These are phyloP conservation scores for Cyclostephanos invisitatus DNA, from an alignment of 108 stramenopile species.

Conservation along the genomic window DNA sequence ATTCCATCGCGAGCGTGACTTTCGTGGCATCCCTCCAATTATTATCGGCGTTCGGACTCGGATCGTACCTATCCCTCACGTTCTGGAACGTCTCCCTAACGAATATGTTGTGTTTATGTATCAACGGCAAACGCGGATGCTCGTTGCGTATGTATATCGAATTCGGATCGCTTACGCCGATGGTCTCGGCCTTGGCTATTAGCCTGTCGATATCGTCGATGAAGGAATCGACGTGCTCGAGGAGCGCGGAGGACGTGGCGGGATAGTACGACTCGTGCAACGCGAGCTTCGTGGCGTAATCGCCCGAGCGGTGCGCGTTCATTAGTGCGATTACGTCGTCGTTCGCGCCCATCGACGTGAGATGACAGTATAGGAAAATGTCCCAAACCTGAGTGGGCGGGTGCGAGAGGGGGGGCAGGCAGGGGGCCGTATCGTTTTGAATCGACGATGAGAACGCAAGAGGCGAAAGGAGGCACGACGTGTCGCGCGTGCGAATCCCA, in stretches of 20 bases:
- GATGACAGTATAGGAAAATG: background rate
- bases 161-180: conserved; percentile 24
- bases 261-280: background rate
- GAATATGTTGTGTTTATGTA: conserved; percentile 18
- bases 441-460: no score
- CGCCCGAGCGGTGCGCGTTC: background rate
- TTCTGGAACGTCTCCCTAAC: conserved; percentile 31
- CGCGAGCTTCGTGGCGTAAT: background rate
- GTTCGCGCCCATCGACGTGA: background rate
- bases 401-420: no score
- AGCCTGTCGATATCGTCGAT: background rate
- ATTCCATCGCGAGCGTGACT: conserved; percentile 10
- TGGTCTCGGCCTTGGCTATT: background rate
- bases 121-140: conserved; percentile 8
- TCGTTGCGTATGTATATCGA: conserved; percentile 3
- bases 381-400: conserved; percentile 3
- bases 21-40: conserved; percentile 21
- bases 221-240: conserved; percentile 4
- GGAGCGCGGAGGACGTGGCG: background rate
- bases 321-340: background rate
- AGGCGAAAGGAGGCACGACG: no score
- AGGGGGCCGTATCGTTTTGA: no score
- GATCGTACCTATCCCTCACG: conserved; percentile 18
- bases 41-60: background rate
- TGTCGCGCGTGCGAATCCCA: no score